These are phyloP conservation scores for Penicillium sp. DNA, from an alignment of 2,329 filamentous ascomycete species.

Conservation along the genomic window DNA sequence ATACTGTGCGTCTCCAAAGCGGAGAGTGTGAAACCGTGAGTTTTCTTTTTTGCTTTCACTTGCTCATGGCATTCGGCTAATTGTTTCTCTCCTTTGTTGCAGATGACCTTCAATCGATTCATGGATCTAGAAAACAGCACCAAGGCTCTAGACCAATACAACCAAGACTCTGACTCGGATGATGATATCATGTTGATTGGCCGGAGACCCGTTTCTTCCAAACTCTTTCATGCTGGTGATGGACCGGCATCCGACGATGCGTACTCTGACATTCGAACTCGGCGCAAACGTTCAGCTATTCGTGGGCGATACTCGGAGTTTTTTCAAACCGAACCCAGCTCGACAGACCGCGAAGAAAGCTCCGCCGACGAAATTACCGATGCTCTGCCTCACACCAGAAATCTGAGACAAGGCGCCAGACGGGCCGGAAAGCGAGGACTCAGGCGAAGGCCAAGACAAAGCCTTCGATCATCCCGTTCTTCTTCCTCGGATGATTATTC, in stretches of 20 bases:
- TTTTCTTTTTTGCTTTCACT: slow-evolving; percentile 7
- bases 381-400: neutral
- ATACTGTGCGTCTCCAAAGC: slow-evolving; percentile 36
- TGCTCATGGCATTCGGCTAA: slow-evolving; percentile 8
- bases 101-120: slow-evolving; percentile 30
- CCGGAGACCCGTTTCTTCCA: neutral
- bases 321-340: neutral
- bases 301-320: slow-evolving; percentile 1
- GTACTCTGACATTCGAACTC: neutral
- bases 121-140: slow-evolving; percentile 30
- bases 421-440: neutral
- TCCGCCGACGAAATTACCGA: slow-evolving; percentile 6
- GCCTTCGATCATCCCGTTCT: neutral
- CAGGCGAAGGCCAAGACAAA: neutral
- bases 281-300: neutral
- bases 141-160: slow-evolving; percentile 13
- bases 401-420: neutral
- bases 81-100: neutral
- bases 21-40: slow-evolving; percentile 37
- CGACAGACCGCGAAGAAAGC: neutral
- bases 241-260: slow-evolving; percentile 6
- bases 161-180: slow-evolving; percentile 10
- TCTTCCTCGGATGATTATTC: slow-evolving; percentile 13
- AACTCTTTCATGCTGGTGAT: slow-evolving; percentile 5
- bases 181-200: slow-evolving; percentile 10